phyloP scores from a whole-genome alignment of 345 rosid genomes.

The Raphanus raphanistrum region DNA sequence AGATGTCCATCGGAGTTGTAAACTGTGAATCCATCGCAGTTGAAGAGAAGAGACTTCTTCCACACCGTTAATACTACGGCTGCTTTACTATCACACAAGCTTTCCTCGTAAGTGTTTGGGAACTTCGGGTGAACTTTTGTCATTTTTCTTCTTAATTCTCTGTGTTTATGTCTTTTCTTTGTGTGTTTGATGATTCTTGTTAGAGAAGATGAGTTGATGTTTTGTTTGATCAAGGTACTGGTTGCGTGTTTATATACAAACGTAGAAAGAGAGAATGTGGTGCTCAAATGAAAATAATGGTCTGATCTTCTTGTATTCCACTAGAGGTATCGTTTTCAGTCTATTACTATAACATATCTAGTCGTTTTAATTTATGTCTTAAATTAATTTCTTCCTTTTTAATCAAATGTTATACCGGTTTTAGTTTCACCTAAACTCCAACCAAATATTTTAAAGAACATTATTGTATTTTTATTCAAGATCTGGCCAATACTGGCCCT shows the following conservation, averaged over 20 bases:
- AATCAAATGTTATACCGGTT: conserved; percentile 25
- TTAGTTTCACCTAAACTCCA: conserved; percentile 33
- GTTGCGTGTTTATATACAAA: conserved; percentile 28
- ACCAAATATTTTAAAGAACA: conserved; percentile 12
- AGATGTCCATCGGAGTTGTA: conserved; percentile 71
- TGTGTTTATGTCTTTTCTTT: background rate
- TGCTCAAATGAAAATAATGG: conserved; percentile 35
- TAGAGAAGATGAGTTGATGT: background rate
- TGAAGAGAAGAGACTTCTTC: conserved; percentile 91
- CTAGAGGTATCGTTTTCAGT: conserved; percentile 31
- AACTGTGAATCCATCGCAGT: conserved; percentile 94
- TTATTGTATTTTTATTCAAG: background rate
- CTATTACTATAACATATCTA: conserved; percentile 41
- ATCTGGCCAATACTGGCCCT: conserved; percentile 19
- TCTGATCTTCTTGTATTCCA: conserved; percentile 39
- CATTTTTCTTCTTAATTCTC: conserved; percentile 44
- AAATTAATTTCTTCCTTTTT: conserved; percentile 23
- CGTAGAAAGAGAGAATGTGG: conserved; percentile 27
- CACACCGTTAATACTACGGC: conserved; percentile 69
- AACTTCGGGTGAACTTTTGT: conserved; percentile 68
- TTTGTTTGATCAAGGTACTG: background rate
- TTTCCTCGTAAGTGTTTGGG: conserved; percentile 20
- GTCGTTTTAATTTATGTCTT: background rate
- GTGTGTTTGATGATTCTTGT: conserved; percentile 7
- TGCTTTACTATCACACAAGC: conserved; percentile 26